Evolutionary conservation across 306 rosid genomes (phyloP), one percentile per base, ranked within the genome.

Genomic region (Corylus americana): DNA sequence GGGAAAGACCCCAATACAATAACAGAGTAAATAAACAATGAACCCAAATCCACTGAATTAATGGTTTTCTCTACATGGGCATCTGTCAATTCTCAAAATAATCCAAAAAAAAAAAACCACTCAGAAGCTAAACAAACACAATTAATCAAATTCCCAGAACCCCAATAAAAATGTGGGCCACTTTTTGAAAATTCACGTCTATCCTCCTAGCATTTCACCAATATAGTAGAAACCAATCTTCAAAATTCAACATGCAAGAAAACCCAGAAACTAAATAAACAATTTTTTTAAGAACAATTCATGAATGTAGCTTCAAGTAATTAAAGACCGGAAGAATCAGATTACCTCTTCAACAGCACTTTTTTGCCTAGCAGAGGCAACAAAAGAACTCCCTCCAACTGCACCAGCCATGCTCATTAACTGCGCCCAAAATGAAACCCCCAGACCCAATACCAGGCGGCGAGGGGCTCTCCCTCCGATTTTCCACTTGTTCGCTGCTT

Each of bases 301-400:
- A 11, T 11, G 7, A 25, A 11, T 25, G 13, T 25, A 25, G 13
- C 29, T 7, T 13, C 25, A 7, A 16, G 25, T 63, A 42, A 14
- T 5, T 8, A 17, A 18, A 37, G 51, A 25, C 25, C 5, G 3
- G 45, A 70, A 76, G 35, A 31, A 31, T 31, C 35, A 31, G 50
- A 13, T 71, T 47, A 89, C 97, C 96, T 92, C 82, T 79, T 88
- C 91, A 13, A 91, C 88, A 37, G 92, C 76, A 66, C 75, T 77
- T 42, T 71, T 83, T 11, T 78, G 81, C 63, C 90, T 84, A 4
- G 97, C 96, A 63, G 87, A 88, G 59, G 96, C 96, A 71, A 77
- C 70, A 83, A 92, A 91, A 86, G 90, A 81, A 3, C 83, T 90
- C 77, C 29, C 61, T 70, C 81, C 80, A 17, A 73, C 63, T 14